Evolutionary conservation across 225 moss, liverwort and hornwort genomes (phyloP), one percentile per base, ranked within the genome.

Genomic region (Physcomitrium patens): DNA sequence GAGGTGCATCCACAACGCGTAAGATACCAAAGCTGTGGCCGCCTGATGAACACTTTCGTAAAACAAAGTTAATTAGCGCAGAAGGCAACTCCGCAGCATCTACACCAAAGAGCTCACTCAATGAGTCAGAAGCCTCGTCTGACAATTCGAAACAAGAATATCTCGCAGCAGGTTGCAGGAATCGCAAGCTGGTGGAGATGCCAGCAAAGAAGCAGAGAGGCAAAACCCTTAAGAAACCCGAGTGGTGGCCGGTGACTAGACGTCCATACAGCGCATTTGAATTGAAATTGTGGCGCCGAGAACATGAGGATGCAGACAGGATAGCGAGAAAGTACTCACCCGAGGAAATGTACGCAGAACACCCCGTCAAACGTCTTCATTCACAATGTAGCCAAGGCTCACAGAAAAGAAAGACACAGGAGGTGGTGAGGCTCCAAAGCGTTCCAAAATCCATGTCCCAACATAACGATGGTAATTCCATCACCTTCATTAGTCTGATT

Each of bases 241-340:
- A 84, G 66, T 87, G 81, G 84, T 78, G 81, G 84, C 81, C 87
- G 67, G 78, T 81, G 12, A 73, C 77, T 41, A 56, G 78, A 77
- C 79, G 81, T 60, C 84, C 76, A 44, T 84, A 87, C 16, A 78
- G 81, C 42, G 63, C 78, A 17, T 77, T 57, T 59, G 80, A 80
- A 20, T 63, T 77, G 60, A 68, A 59, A 49, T 59, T 74, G 9
- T 68, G 78, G 71, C 75, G 78, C 45, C 67, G 17, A 71, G 68
- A 71, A 60, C 46, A 64, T 52, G 14, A 15, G 15, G 78, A 20
- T 45, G 56, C 53, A 47, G 67, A 63, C 19, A 83, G 69, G 64
- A 19, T 74, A 65, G 11, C 52, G n/a, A 77, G 59, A 58, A 80
- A 83, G 75, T 15, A 68, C 9, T 68, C 71, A 24, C 37, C 67